A percentile compares a stretch with the other conserved stretches of the same genome.
Conservation (phyloP, 768 basidiomycete genomes). For the Lactarius sp. region DNA sequence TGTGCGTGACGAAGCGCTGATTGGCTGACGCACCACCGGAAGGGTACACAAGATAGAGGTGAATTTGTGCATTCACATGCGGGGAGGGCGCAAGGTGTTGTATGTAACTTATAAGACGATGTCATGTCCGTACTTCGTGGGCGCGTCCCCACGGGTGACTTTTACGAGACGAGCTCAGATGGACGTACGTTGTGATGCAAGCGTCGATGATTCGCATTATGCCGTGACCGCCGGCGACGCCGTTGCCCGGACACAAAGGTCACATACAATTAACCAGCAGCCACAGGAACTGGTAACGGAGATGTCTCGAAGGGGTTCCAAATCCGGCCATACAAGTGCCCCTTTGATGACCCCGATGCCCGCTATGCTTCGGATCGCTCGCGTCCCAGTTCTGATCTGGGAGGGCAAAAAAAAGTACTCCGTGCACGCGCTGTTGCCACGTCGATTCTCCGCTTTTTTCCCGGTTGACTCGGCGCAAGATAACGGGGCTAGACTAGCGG, state of each 20-base stretch:
- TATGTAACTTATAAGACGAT: neutral
- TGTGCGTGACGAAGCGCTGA: neutral
- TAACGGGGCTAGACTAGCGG: neutral
- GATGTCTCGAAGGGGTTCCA: neutral
- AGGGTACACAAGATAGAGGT: neutral
- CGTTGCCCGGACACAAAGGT: neutral
- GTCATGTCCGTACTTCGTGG: neutral
- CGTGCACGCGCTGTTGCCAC: slow-evolving; percentile 2
- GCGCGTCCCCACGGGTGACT: neutral
- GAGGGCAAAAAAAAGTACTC: neutral
- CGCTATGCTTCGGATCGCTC: slow-evolving; percentile 3
- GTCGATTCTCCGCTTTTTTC: slow-evolving; percentile 14
- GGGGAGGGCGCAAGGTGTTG: slow-evolving; percentile 1
- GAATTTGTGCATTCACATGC: neutral
- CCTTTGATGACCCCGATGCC: neutral
- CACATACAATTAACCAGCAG: neutral
- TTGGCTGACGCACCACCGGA: neutral
- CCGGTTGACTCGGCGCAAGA: neutral
- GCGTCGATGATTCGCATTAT: neutral
- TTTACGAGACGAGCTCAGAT: slow-evolving; percentile 2
- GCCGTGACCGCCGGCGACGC: neutral
- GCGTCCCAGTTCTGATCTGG: slow-evolving; percentile 8
- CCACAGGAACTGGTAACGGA: slow-evolving; percentile 2
- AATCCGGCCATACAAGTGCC: neutral
- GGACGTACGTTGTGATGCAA: neutral